Evolutionary conservation across 257 asterid genomes (phyloP).

Genomic region (Solanum corneliomulleri): DNA sequence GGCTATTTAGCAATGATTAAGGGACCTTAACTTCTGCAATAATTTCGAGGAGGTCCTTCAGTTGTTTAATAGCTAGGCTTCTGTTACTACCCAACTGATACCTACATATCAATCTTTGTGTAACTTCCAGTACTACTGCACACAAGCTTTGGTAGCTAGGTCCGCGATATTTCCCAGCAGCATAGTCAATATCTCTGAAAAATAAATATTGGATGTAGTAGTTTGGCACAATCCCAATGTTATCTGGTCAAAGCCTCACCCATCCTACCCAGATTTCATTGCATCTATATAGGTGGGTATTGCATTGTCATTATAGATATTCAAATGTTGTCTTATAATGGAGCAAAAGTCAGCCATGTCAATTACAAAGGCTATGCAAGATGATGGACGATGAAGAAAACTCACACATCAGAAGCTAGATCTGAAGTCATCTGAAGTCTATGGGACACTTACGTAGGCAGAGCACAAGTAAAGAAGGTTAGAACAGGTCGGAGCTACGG

Average conservation of each 20-base stretch:
- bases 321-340: not conserved
- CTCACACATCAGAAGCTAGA: not conserved
- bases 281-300: not conserved
- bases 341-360: not conserved
- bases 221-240: not conserved
- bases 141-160: not conserved
- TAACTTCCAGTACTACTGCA: not conserved
- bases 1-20: not conserved
- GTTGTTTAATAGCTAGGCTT: not conserved
- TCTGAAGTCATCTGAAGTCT: not conserved
- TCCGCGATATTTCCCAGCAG: not conserved
- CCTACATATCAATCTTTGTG: not conserved
- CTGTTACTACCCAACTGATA: not conserved
- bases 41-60: not conserved
- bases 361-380: not conserved
- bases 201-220: not conserved
- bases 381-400: not conserved
- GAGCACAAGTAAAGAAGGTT: conserved; percentile 64
- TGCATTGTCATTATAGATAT: not conserved
- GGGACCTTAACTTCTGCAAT: not conserved
- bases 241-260: not conserved
- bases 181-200: not conserved
- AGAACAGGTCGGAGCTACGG: conserved; percentile 6
- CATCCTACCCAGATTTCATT: not conserved
- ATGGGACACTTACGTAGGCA: conserved; percentile 55